Evolutionary conservation across 1,139 yeast genomes (phyloP), one percentile per base, ranked within the genome.

Genomic region (Yamadazyma oceani): DNA sequence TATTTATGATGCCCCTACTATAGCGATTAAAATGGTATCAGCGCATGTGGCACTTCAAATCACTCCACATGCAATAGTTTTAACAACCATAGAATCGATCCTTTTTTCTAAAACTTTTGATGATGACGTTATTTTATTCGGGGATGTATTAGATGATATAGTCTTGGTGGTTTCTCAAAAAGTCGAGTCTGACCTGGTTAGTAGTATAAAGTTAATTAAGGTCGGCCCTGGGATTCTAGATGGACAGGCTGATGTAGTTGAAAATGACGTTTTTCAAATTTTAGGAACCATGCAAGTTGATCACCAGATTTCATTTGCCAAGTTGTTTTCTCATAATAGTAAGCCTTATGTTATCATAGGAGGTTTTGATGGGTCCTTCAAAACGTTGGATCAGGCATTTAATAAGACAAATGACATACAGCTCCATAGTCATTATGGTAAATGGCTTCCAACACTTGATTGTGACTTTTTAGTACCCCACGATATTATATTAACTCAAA

Each of bases 321-420:
- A 48, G 31, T n/a, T 48, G 6, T 13, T 45, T 8, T 7, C 21
- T 3, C 8, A 32, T 2, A 28, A 47, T 1, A 37, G 35, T n/a
- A 16, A 26, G 4, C 5, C 32, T 5, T 36, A 23, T 12, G 19
- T 54, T 2, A 36, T 43, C 4, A 19, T 56, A 3, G 66, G 66
- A 2, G 44, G 46, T 13, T 62, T 50, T 42, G 58, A 55, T 24
- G 60, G 62, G 1, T 15, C 32, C 43, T 14, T 50, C 41, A 28
- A 19, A 19, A 13, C 13, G 11, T 26, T 14, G 29, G 13, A 41
- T 57, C 62, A 60, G 59, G 57, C 59, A 55, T 44, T 58, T 59
- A 13, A 26, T 10, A 26, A 4, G 8, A 19, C 21, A 5, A 19
- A 19, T 19, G 8, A 5, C 21, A 19, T 19, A 5, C 21, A 19